Evolutionary conservation across 805 yeast genomes (phyloP), one percentile per base, ranked within the genome.

Genomic region (Kazachstania psychrophila): DNA sequence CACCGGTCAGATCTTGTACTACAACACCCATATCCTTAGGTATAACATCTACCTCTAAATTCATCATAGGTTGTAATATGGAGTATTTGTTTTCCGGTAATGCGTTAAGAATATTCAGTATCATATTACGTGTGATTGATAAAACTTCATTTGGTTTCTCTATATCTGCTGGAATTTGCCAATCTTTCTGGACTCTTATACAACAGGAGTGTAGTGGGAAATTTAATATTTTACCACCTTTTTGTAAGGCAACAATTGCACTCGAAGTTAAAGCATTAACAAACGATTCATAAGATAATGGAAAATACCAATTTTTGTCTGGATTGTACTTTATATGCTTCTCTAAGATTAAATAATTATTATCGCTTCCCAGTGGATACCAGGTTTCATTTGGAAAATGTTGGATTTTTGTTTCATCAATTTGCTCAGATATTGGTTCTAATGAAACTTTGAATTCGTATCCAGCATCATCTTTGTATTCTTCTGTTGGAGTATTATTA

Each of bases 51-150:
- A 92, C 76, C 6, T 66, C 66, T 4, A 87, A 78, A 24, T 71
- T 67, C 96, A 92, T 89, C 20, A 82, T 68, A 0, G 98, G 98
- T 59, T 92, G 97, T 57, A 89, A 64, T 1, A 88, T 57, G 1
- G 78, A 69, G 52, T 72, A 75, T 2, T 57, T 46, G 0, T 37
- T 39, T 3, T 54, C 37, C 4, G 36, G 12, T 1, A 41, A 33
- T 6, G 48, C 43, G 3, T 44, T 45, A 6, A 77, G 40, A 0
- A 69, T 65, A 12, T 64, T 60, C 8, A 55, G 41, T 3, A 72
- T 59, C 0, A 76, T 67, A 12, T 61, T 50, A 34, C 83, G 63
- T 0, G 73, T 61, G 3, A 72, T 58, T 3, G 65, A 56, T 7
- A 76, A 54, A 8, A 77, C 52, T 2, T 67, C 64, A 3, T 64